Percentiles rank a stretch among this genome's conserved stretches.
These are phyloP conservation scores for Gilbertella persicaria DNA, from an alignment of 371 early-diverging fungal genomes.

Conservation along the genomic window DNA sequence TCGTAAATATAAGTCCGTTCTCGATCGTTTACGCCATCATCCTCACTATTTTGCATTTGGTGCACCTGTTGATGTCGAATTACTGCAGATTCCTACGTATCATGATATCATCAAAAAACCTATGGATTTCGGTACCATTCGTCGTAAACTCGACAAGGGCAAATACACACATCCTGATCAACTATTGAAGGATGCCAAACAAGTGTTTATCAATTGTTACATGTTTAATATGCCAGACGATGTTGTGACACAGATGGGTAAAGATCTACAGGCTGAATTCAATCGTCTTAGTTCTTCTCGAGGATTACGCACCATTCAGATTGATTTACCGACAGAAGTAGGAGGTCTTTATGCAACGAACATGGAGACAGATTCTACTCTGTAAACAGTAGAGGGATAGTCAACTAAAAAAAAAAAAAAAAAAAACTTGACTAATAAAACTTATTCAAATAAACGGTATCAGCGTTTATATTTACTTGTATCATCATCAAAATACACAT, in stretches of 20 bases:
- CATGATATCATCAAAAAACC: constrained; percentile 75
- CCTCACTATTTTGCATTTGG: constrained; percentile 31
- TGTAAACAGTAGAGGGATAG: too few species aligned
- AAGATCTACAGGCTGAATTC: constrained; percentile 60
- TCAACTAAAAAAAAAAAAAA: too few species aligned
- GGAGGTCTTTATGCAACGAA: not conserved
- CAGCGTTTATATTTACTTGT: too few species aligned
- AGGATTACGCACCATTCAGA: constrained; percentile 20
- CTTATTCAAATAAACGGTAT: too few species aligned
- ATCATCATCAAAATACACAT: too few species aligned
- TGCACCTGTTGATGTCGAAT: constrained; percentile 47
- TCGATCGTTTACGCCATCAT: constrained; percentile 31
- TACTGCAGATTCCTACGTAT: constrained; percentile 71
- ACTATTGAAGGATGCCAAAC: constrained; percentile 30
- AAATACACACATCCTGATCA: constrained; percentile 21
- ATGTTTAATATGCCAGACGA: constrained; percentile 80
- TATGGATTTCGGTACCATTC: constrained; percentile 44
- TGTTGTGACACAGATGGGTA: constrained; percentile 69
- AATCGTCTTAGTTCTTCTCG: constrained; percentile 49
- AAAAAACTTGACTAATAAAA: too few species aligned
- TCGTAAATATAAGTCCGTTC: constrained; percentile 31
- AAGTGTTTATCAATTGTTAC: constrained; percentile 78
- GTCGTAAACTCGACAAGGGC: constrained; percentile 22
- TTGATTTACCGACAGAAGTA: constrained; percentile 10
- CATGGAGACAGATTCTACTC: not conserved